Evolutionary conservation across 2,329 filamentous ascomycete genomes (phyloP).

Genomic region (Colletotrichum plurivorum): DNA sequence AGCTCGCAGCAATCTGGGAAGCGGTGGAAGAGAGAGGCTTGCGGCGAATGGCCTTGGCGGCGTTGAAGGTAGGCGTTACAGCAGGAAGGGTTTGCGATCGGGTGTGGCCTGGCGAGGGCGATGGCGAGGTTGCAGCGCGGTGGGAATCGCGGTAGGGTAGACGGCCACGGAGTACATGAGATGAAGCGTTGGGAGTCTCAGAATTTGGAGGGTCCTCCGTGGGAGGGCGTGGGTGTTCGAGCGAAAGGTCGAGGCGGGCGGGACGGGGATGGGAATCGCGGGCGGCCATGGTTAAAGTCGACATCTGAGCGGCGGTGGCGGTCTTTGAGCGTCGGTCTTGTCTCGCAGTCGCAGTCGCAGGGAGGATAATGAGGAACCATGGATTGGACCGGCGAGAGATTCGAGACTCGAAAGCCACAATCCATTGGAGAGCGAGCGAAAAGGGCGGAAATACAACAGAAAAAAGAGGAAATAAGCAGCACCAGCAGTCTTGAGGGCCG

Average conservation of each 20-base stretch:
- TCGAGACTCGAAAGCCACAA: slow-evolving; percentile 11
- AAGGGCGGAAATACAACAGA: neutral
- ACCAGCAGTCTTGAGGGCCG: slow-evolving; percentile 28
- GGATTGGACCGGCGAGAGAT: slow-evolving; percentile 24
- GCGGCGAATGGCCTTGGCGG: slow-evolving; percentile 61
- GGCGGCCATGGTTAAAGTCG: slow-evolving; percentile 38
- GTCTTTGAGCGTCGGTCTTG: slow-evolving; percentile 35
- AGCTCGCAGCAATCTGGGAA: slow-evolving; percentile 65
- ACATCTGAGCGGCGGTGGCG: slow-evolving; percentile 39
- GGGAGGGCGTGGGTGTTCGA: slow-evolving; percentile 34
- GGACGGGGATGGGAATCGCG: slow-evolving; percentile 37
- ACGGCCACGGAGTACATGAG: slow-evolving; percentile 33
- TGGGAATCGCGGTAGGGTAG: slow-evolving; percentile 37
- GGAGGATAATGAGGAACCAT: slow-evolving; percentile 20
- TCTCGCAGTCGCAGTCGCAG: slow-evolving; percentile 20
- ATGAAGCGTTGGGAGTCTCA: slow-evolving; percentile 42
- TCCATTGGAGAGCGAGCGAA: slow-evolving; percentile 38
- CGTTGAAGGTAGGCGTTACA: slow-evolving; percentile 28
- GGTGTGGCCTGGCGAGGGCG: slow-evolving; percentile 40
- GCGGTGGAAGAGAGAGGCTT: slow-evolving; percentile 73
- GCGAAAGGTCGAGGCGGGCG: slow-evolving; percentile 33
- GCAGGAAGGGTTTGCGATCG: slow-evolving; percentile 41
- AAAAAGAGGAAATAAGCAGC: slow-evolving; percentile 39
- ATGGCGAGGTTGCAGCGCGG: slow-evolving; percentile 42
- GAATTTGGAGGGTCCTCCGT: slow-evolving; percentile 37